These are phyloP conservation scores for Lophiotrema nucula DNA, from an alignment of 495 filamentous ascomycete genomes.

Conservation along the genomic window DNA sequence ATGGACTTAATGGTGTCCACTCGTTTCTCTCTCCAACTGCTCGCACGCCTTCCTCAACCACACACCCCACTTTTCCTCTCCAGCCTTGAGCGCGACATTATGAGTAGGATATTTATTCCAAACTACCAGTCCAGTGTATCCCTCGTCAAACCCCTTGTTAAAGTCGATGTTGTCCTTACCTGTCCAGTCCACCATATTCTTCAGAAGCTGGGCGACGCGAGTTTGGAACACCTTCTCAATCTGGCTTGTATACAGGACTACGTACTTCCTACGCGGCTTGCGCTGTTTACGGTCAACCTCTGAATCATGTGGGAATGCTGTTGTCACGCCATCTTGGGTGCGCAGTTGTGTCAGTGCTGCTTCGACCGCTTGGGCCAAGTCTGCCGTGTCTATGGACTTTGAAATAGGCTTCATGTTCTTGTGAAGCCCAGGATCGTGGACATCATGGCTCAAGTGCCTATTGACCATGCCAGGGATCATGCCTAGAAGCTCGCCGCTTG, in stretches of 20 bases:
- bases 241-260: neutral
- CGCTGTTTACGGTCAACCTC: constrained; percentile 6
- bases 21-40: neutral
- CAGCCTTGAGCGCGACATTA: constrained; percentile 50
- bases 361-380: constrained; percentile 7
- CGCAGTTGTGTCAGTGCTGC: neutral
- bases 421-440: too few species aligned
- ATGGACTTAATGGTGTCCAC: too few species aligned
- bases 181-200: too few species aligned
- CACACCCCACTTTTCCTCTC: constrained; percentile 54
- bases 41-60: constrained; percentile 7
- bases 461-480: constrained; percentile 2
- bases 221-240: too few species aligned
- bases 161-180: too few species aligned
- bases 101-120: constrained; percentile 50
- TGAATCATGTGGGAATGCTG: constrained; percentile 1
- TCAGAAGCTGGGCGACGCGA: too few species aligned
- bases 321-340: neutral
- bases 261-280: neutral
- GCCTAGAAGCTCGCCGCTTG: constrained; percentile 1
- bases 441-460: neutral
- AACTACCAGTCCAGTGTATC: constrained; percentile 13
- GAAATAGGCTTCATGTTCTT: too few species aligned
- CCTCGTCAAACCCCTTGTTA: constrained; percentile 16
- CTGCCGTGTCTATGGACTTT: neutral